Evolutionary conservation across 345 rosid species (phyloP), one percentile per base, ranked within the genome.

Genomic region (Brassica cretica): DNA sequence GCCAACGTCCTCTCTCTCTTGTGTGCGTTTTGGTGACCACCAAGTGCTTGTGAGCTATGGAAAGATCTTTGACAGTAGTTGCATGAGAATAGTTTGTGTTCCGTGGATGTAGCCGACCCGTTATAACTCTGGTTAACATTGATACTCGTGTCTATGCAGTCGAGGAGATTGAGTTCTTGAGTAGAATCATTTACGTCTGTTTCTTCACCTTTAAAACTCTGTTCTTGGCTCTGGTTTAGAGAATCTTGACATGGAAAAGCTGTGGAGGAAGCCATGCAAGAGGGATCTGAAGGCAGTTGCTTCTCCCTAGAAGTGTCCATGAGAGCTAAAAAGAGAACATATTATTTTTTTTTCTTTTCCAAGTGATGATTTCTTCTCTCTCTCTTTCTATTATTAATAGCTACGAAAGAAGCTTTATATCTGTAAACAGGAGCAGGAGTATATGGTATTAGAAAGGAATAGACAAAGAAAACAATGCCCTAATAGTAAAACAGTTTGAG

Each of bases 11-110:
- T 87, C 77, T 92, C 97, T 67, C 94, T 83, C 74, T 90, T 92
- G 69, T 92, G 97, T 14, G 96, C 97, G 75, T 92, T 92, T 84
- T 92, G 97, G 71, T 92, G 97, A 4, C 97, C 97, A 30, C 97
- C 97, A 21, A 92, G 91, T 3, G 97, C 97, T 79, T 92, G 97
- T 56, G 97, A 92, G 78, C 96, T 90, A 44, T 89, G 89, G 88
- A 92, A 92, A 78, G 85, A 85, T 74, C 97, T 85, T 75, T 90
- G 92, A 78, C 97, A 92, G 71, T 88, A 92, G 85, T 87, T 92
- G 84, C 97, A 92, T 3, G 96, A 86, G 86, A 90, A 92, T 14
- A 90, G 84, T 65, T 94, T 75, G 37, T 84, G 87, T 71, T 87
- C 91, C 2, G 75, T 80, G 29, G 51, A 30, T 77, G 66, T 27